phyloP scores from a whole-genome alignment of 306 rosid genomes.

The Mimosa pudica region DNA sequence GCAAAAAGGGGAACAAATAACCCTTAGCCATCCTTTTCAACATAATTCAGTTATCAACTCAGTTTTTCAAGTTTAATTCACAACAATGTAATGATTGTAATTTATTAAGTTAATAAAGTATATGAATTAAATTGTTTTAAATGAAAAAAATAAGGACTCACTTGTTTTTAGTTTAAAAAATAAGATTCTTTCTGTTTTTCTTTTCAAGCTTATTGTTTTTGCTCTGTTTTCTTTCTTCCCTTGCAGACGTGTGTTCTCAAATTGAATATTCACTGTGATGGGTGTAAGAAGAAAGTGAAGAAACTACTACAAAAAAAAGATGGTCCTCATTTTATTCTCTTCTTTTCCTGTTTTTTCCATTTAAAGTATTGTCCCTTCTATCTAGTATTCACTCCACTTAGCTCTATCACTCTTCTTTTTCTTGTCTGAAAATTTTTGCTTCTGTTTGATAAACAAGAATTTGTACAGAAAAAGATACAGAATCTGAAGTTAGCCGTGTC shows the following conservation, averaged over 20 bases:
- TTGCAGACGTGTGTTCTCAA: slow-evolving; percentile 87
- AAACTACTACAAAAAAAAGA: slow-evolving; percentile 92
- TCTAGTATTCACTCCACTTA: slow-evolving; percentile 31
- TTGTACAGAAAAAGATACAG: background rate
- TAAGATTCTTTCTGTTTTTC: slow-evolving; percentile 41
- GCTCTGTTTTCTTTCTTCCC: slow-evolving; percentile 18
- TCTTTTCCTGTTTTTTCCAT: slow-evolving; percentile 4
- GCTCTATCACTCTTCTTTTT: slow-evolving; percentile 1
- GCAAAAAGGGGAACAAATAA: too few relatives aligned
- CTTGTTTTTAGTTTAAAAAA: too few relatives aligned
- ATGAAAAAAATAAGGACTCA: too few relatives aligned
- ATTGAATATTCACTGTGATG: slow-evolving; percentile 98
- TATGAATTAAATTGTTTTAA: too few relatives aligned
- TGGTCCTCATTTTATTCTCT: slow-evolving; percentile 54
- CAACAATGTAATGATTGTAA: too few relatives aligned
- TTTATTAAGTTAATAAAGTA: too few relatives aligned
- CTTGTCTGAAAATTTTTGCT: background rate
- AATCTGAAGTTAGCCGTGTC: background rate
- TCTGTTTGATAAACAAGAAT: background rate
- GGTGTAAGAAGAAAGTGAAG: slow-evolving; percentile 97
- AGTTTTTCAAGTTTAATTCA: too few relatives aligned
- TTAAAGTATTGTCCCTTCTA: slow-evolving; percentile 33
- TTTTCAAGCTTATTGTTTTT: slow-evolving; percentile 37
- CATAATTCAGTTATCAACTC: too few relatives aligned
- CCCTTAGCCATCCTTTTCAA: too few relatives aligned